Evolutionary conservation across 2,329 filamentous ascomycete species (phyloP).

Genomic region (Curvularia eragrostidis): DNA sequence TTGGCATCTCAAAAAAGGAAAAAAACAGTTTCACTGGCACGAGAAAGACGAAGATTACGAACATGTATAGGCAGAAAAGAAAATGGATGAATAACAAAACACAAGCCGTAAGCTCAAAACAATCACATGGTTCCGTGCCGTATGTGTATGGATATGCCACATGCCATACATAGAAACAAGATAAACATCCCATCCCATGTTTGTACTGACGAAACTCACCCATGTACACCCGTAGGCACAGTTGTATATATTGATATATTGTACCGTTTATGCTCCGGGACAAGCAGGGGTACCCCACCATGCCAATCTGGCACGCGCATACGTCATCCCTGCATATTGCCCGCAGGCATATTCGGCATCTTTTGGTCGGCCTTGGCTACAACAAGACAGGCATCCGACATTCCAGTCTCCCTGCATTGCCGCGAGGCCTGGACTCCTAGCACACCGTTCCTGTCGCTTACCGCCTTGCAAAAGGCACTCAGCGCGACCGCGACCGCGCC

Average conservation of each 20-base stretch:
- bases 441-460: not conserved
- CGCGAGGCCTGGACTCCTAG: not conserved
- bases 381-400: constrained; percentile 23
- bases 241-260: not conserved
- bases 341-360: constrained; percentile 14
- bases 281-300: constrained; percentile 9
- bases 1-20: not conserved
- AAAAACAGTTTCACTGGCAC: not conserved
- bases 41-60: not conserved
- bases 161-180: not conserved
- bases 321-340: constrained; percentile 27
- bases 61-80: constrained; percentile 3
- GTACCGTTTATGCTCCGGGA: not conserved
- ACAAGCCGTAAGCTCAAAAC: not conserved
- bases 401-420: constrained; percentile 5
- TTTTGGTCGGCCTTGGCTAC: constrained; percentile 6
- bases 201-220: too few relatives aligned
- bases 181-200: not conserved
- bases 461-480: constrained; percentile 4
- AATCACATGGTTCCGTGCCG: not conserved
- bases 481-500: constrained; percentile 6
- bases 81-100: constrained; percentile 1
- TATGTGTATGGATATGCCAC: not conserved
- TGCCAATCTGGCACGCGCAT: constrained; percentile 18
- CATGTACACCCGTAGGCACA: too few relatives aligned